phyloP scores from a whole-genome alignment of 371 early-diverging fungal species.

The Zychaea mexicana region DNA sequence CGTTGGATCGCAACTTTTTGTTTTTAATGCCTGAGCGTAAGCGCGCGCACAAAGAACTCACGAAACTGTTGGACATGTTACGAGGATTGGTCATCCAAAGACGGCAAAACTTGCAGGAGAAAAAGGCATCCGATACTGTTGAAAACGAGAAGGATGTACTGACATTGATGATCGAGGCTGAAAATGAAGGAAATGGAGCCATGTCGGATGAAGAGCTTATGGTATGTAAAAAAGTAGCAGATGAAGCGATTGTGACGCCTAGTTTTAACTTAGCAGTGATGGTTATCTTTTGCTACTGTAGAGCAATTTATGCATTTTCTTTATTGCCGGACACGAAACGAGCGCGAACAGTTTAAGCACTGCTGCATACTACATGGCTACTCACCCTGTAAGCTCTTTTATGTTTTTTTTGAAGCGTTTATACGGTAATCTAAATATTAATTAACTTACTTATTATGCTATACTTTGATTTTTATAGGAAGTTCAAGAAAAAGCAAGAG shows the following conservation, averaged over 20 bases:
- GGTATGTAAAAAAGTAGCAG: too few relatives aligned
- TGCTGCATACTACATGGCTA: slow-evolving; percentile 25
- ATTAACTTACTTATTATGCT: too few relatives aligned
- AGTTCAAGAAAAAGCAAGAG: slow-evolving; percentile 45
- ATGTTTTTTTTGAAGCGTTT: too few relatives aligned
- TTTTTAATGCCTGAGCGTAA: slow-evolving; percentile 30
- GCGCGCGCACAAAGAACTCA: slow-evolving; percentile 30
- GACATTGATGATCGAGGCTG: slow-evolving; percentile 46
- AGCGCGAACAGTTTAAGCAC: slow-evolving; percentile 19
- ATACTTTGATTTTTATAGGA: slow-evolving; percentile 18
- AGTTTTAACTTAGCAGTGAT: background rate
- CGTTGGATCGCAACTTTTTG: slow-evolving; percentile 14
- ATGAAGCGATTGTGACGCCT: too few relatives aligned
- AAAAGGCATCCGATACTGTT: background rate
- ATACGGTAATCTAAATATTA: too few relatives aligned
- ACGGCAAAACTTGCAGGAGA: slow-evolving; percentile 5
- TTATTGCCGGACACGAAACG: slow-evolving; percentile 24
- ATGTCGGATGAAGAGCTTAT: slow-evolving; percentile 23
- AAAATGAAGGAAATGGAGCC: slow-evolving; percentile 11
- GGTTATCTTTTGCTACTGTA: slow-evolving; percentile 2
- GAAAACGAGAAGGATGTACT: slow-evolving; percentile 48
- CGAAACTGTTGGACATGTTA: slow-evolving; percentile 34
- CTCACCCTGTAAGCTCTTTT: slow-evolving; percentile 16
- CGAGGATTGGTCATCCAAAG: slow-evolving; percentile 38
- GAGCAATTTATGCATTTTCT: background rate